Evolutionary conservation across 495 filamentous ascomycete species (phyloP), one percentile per base, ranked within the genome.

Genomic region (Neurospora sp.): DNA sequence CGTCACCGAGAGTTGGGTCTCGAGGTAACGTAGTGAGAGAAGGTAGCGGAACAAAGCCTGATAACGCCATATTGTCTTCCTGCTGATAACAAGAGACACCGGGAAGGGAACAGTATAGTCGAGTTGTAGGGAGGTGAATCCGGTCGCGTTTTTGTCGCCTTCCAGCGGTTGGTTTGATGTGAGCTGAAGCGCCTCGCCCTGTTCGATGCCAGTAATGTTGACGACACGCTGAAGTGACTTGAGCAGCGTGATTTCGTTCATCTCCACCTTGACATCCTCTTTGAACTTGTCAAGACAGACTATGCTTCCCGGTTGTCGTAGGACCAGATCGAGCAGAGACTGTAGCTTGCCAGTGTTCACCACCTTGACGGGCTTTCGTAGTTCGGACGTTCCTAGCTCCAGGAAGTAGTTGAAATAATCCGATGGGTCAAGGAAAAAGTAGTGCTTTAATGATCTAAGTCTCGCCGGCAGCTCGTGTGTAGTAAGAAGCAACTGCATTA

Each of bases 371-470:
- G 92, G 91, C 78, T 98, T 98, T 76, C 91, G 89, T 38, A 99
- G 85, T 79, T 99, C 96, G 0, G 93, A 94, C 22, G 90, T 83
- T 68, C 91, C 89, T 0, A 99, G 89, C 76, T 99, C 96, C 69
- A 98, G 89, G 82, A 99, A 99, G 80, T 97, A 96, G 14, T 93
- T 91, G 82, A 99, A 99, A 81, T 97, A 99, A 78, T 99, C 96
- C 2, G 96, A 98, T 4, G 94, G 91, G 75, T 98, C 95, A 48
- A 98, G 89, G 87, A 99, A 99, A 83, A 98, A 99, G 83, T 99
- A 99, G 80, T 98, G 96, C 81, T 99, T 99, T 27, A 99, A 82
- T 4, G 94, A 97, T 22, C 91, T 87, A 44, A 99, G 86, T 61
- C 96, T 87, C 20, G 92, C 92, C 0, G 94, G 94, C 27, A 99